phyloP scores from a whole-genome alignment of 306 rosid genomes.

The Phaseolus lunatus region DNA sequence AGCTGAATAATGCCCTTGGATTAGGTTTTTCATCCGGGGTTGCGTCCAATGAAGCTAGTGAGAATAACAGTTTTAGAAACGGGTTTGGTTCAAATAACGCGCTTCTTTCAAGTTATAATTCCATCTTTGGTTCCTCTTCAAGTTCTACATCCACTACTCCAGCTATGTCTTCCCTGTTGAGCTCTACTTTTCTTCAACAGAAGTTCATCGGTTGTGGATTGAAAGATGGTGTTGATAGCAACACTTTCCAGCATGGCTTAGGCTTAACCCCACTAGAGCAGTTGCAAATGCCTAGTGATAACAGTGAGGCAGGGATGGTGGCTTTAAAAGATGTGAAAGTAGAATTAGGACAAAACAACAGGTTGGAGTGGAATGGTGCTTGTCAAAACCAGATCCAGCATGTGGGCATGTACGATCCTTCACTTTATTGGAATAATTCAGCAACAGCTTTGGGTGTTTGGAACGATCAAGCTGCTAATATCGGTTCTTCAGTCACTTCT shows the following conservation, averaged over 20 bases:
- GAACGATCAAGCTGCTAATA: constrained; percentile 68
- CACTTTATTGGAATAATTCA: constrained; percentile 69
- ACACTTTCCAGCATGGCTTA: constrained; percentile 48
- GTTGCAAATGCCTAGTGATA: constrained; percentile 43
- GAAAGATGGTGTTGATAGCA: constrained; percentile 45
- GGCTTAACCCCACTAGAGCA: constrained; percentile 58
- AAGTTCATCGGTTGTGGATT: constrained; percentile 55
- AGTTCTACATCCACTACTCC: constrained; percentile 43
- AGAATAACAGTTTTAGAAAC: constrained; percentile 40
- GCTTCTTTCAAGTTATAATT: constrained; percentile 54
- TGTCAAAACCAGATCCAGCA: constrained; percentile 66
- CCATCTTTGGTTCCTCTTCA: constrained; percentile 57
- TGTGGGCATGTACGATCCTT: constrained; percentile 66
- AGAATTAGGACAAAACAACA: constrained; percentile 52
- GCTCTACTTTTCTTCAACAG: constrained; percentile 52
- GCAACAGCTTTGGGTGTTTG: constrained; percentile 57
- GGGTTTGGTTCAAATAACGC: constrained; percentile 50
- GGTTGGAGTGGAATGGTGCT: constrained; percentile 47
- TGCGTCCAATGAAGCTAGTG: constrained; percentile 36
- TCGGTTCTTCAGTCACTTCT: constrained; percentile 80
- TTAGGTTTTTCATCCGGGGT: constrained; percentile 65
- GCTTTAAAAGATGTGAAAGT: constrained; percentile 63
- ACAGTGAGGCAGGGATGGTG: constrained; percentile 28
- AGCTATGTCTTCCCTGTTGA: constrained; percentile 63
- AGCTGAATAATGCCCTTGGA: constrained; percentile 53